phyloP scores from a whole-genome alignment of 2,329 filamentous ascomycete species.

The Aspergillus brunneoviolaceus region DNA sequence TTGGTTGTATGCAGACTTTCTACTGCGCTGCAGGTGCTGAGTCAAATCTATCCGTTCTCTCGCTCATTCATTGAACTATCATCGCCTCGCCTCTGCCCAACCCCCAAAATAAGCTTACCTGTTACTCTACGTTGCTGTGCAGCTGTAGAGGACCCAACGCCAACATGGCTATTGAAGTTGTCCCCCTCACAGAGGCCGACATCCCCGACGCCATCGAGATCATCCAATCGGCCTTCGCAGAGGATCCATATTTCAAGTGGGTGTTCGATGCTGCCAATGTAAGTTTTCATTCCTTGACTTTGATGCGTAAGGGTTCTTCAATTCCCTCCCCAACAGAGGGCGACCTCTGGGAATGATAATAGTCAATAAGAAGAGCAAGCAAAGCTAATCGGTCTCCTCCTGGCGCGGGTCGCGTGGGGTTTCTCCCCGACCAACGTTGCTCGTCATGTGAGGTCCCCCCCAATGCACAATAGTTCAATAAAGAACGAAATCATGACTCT shows the following conservation, averaged over 20 bases:
- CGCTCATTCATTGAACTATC: background rate
- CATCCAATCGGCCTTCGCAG: slow-evolving; percentile 65
- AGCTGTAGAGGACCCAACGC: background rate
- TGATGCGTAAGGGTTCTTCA: background rate
- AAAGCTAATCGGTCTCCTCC: slow-evolving; percentile 20
- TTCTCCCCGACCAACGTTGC: slow-evolving; percentile 11
- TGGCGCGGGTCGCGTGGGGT: slow-evolving; percentile 19
- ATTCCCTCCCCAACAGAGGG: background rate
- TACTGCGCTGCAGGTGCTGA: background rate
- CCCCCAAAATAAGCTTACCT: background rate
- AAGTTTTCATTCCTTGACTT: slow-evolving; percentile 21
- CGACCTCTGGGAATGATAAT: background rate
- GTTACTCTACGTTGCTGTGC: background rate
- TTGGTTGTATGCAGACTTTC: background rate
- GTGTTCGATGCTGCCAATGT: slow-evolving; percentile 61
- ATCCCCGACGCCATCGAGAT: slow-evolving; percentile 64
- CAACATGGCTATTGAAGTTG: slow-evolving; percentile 56
- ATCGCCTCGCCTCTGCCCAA: background rate
- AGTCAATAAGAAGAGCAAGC: background rate
- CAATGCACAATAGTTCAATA: slow-evolving; percentile 52
- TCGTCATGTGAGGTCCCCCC: background rate
- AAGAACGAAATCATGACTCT: slow-evolving; percentile 60
- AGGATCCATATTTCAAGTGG: slow-evolving; percentile 68
- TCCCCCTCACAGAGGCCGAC: slow-evolving; percentile 57
- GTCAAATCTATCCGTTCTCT: background rate